These are phyloP conservation scores for Phytophthora pisi DNA, from an alignment of 352 stramenopile species.

Conservation along the genomic window DNA sequence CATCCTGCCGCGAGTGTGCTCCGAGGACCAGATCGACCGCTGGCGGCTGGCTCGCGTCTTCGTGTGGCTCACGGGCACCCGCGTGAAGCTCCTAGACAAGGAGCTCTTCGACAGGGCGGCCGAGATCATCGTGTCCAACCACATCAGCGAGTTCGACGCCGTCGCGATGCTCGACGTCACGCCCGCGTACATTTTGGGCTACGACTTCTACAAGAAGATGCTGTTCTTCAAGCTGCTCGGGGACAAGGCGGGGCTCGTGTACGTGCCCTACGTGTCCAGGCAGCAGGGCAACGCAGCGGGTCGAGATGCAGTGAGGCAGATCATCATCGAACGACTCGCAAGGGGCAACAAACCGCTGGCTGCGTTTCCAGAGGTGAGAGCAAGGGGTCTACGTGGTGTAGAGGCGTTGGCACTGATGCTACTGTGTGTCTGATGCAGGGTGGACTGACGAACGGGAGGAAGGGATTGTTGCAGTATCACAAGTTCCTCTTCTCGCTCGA, in stretches of 20 bases:
- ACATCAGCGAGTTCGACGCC: conserved; percentile 80
- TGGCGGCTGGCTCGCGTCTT: conserved; percentile 47
- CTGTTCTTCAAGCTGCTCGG: conserved; percentile 68
- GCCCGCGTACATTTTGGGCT: conserved; percentile 65
- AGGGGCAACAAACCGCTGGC: conserved; percentile 58
- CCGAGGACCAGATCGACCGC: conserved; percentile 52
- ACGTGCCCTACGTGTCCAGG: conserved; percentile 71
- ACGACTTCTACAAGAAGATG: conserved; percentile 89
- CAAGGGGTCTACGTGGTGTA: background rate
- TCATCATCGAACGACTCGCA: conserved; percentile 64
- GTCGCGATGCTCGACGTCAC: conserved; percentile 58
- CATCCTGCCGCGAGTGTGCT: conserved; percentile 49
- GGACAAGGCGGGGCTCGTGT: conserved; percentile 68
- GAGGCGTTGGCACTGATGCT: conserved; percentile 2
- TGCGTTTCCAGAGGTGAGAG: conserved; percentile 62
- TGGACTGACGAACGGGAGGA: conserved; percentile 67
- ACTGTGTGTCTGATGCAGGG: conserved; percentile 32
- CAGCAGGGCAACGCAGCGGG: conserved; percentile 55
- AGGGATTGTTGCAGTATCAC: conserved; percentile 75
- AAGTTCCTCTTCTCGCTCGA: conserved; percentile 81
- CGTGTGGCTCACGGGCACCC: conserved; percentile 51
- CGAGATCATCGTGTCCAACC: conserved; percentile 71
- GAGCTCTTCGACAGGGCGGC: conserved; percentile 43
- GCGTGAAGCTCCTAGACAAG: conserved; percentile 46
- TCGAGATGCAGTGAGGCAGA: conserved; percentile 59